Conservation (phyloP, 2,329 filamentous ascomycete genomes). For the Bipolaris victoriae region DNA sequence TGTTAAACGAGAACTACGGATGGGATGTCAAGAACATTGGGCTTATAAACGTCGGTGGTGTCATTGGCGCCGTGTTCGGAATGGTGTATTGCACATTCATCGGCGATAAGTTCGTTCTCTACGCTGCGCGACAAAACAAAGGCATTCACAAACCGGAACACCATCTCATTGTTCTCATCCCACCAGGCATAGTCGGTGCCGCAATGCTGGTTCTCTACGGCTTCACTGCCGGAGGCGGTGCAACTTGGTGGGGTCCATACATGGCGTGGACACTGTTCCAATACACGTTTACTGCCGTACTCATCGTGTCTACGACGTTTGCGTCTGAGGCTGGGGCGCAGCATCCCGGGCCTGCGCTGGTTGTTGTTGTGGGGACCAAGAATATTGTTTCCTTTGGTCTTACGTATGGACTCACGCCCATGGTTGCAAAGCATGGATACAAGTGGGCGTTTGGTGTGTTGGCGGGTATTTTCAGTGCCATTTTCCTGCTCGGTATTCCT, state of each 20-base stretch:
- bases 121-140: background rate
- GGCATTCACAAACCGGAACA: constrained; percentile 11
- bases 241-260: constrained; percentile 3
- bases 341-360: constrained; percentile 5
- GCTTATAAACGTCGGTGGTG: background rate
- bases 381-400: constrained; percentile 7
- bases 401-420: constrained; percentile 2
- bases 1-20: background rate
- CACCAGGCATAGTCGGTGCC: background rate
- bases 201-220: constrained; percentile 7
- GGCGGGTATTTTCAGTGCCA: background rate
- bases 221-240: background rate
- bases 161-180: background rate
- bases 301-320: constrained; percentile 5
- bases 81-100: background rate
- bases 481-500: background rate
- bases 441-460: constrained; percentile 7
- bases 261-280: constrained; percentile 8
- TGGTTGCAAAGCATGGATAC: constrained; percentile 3
- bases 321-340: constrained; percentile 4
- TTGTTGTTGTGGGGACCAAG: constrained; percentile 5
- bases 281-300: background rate
- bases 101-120: background rate
- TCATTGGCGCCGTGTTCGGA: background rate
- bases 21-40: background rate